Conservation (phyloP, 768 basidiomycete genomes). For the Amanita molliuscula region DNA sequence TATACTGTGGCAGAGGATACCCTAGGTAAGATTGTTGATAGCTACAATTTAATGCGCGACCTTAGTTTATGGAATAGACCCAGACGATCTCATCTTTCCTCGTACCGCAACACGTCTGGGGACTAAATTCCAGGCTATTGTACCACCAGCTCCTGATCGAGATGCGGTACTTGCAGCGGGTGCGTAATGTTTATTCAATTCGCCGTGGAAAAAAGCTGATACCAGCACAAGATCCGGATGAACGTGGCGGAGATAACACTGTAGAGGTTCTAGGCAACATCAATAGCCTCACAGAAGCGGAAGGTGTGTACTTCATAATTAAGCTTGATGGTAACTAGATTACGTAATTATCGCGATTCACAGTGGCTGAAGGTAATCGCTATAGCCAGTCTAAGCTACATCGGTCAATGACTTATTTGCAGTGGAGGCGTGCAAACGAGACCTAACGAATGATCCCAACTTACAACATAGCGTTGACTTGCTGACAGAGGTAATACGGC, state of each 20-base stretch:
- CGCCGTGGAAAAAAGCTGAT: not conserved
- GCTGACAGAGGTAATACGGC: constrained; percentile 65
- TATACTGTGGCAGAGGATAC: constrained; percentile 91
- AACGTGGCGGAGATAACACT: constrained; percentile 57
- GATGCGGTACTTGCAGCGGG: constrained; percentile 27
- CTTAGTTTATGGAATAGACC: constrained; percentile 44
- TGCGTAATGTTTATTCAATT: constrained; percentile 5
- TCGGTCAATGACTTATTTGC: constrained; percentile 5
- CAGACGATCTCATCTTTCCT: constrained; percentile 95
- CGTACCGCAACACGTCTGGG: constrained; percentile 88
- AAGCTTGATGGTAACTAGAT: constrained; percentile 12
- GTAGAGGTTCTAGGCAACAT: constrained; percentile 63
- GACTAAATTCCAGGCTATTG: constrained; percentile 70
- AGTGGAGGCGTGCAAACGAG: constrained; percentile 62
- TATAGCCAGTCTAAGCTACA: not conserved
- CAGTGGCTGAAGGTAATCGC: constrained; percentile 47
- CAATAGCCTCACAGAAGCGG: constrained; percentile 50
- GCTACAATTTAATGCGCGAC: constrained; percentile 7
- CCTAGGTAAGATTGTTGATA: constrained; percentile 42
- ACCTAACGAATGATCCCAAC: constrained; percentile 41
- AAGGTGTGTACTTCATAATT: constrained; percentile 38
- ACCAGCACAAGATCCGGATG: constrained; percentile 44
- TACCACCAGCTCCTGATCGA: constrained; percentile 35
- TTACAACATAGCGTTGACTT: constrained; percentile 65
- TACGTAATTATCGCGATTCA: constrained; percentile 13